Percentiles rank a stretch among this genome's conserved stretches.
Evolutionary conservation across 140 eudicot genomes (phyloP).

Genomic region (Eryngium alpinum): DNA sequence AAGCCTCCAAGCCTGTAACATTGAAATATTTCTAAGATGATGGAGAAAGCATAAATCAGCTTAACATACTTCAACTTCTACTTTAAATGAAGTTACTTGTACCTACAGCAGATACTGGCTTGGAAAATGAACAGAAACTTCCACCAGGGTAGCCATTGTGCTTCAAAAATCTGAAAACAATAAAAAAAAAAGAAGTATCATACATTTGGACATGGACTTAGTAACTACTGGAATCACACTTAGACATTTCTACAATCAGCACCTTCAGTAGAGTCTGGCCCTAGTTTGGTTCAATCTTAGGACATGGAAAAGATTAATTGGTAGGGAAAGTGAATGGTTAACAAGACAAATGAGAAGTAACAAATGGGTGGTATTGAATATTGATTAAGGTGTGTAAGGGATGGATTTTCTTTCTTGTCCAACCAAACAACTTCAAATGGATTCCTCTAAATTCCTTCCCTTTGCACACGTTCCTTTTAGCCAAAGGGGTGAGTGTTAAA

Average conservation of each 20-base stretch:
- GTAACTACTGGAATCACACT: not conserved
- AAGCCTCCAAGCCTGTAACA: constrained; percentile 64
- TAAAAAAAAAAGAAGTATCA: constrained; percentile 3
- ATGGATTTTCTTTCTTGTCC: no score
- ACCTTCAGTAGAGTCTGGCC: not conserved
- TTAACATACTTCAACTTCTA: constrained; percentile 1
- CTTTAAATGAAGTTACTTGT: constrained; percentile 43
- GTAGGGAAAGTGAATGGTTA: no score
- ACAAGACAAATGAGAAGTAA: no score
- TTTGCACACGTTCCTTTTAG: no score
- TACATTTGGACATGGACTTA: not conserved
- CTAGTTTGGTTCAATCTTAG: no score
- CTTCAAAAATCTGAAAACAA: constrained; percentile 31
- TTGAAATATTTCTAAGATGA: not conserved
- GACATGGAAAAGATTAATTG: no score
- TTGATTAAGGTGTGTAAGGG: no score
- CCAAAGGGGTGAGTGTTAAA: no score
- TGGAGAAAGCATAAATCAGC: constrained; percentile 9
- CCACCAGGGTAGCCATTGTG: constrained; percentile 20
- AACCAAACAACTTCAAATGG: no score
- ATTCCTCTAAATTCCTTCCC: no score
- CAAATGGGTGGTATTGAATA: no score
- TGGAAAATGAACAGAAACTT: constrained; percentile 24
- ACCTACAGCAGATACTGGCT: constrained; percentile 55
- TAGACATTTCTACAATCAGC: not conserved